These are phyloP conservation scores for Telopea speciosissima DNA, from an alignment of 177 flowering plant genomes.

Conservation along the genomic window DNA sequence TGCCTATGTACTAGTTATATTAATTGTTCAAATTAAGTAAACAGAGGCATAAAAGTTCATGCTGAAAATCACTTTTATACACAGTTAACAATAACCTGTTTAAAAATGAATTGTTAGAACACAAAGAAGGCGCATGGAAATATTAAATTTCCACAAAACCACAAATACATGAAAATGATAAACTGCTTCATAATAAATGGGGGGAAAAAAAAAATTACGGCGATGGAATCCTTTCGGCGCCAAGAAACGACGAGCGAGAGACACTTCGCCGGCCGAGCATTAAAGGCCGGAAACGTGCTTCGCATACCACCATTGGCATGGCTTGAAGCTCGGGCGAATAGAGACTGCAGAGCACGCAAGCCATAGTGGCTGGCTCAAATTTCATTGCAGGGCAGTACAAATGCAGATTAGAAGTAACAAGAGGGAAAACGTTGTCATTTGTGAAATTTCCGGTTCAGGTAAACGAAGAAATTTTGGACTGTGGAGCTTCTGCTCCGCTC, in stretches of 20 bases:
- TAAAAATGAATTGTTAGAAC: background rate
- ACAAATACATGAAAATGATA: too few species aligned
- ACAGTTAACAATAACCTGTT: background rate
- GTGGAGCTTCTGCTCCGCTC: background rate
- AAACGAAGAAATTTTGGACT: background rate
- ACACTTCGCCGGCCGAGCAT: slow-evolving; percentile 9
- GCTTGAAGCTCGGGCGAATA: slow-evolving; percentile 12
- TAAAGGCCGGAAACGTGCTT: slow-evolving; percentile 17
- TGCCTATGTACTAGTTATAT: background rate
- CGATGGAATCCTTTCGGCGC: slow-evolving; percentile 12
- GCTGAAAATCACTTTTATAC: background rate
- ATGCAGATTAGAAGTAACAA: background rate
- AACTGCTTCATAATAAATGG: too few species aligned
- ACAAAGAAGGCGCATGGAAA: too few species aligned
- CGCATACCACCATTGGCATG: slow-evolving; percentile 14
- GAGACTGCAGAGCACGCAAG: slow-evolving; percentile 10
- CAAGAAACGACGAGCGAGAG: slow-evolving; percentile 17
- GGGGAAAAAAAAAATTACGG: slow-evolving; percentile 23
- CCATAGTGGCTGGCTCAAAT: slow-evolving; percentile 13
- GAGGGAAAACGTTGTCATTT: slow-evolving; percentile 17
- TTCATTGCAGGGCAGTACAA: slow-evolving; percentile 2
- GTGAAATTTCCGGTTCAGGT: background rate
- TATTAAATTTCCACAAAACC: too few species aligned
- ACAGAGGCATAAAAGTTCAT: background rate
- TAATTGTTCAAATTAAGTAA: background rate